phyloP scores from a whole-genome alignment of 176 grass and related monocot species.

The Urochloa ruziziensis region DNA sequence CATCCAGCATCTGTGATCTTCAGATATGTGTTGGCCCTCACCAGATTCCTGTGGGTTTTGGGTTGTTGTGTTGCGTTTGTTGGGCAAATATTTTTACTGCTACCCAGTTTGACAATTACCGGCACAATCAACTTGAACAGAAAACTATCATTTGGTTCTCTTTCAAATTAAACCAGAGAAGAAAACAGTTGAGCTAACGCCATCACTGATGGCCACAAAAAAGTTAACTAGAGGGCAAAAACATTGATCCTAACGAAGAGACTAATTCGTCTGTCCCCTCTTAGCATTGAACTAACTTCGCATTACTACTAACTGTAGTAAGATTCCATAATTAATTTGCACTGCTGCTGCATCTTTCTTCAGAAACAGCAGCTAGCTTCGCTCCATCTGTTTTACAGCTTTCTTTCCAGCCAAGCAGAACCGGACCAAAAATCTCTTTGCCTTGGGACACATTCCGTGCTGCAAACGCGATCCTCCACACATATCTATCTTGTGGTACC shows the following conservation, averaged over 20 bases:
- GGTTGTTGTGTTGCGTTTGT: background rate
- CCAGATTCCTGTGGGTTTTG: background rate
- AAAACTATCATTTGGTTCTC: background rate
- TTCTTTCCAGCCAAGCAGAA: conserved; percentile 20
- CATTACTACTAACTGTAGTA: background rate
- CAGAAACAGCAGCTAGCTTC: background rate
- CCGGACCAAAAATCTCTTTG: background rate
- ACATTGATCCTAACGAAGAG: conserved; percentile 35
- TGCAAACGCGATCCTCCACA: background rate
- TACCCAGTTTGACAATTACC: background rate
- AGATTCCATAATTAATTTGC: background rate
- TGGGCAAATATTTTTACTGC: background rate
- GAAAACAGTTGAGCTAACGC: background rate
- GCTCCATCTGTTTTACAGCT: conserved; percentile 16
- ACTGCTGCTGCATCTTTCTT: background rate
- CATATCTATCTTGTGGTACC: background rate
- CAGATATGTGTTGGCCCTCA: background rate
- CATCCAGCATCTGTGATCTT: background rate
- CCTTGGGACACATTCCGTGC: background rate
- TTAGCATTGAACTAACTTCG: background rate
- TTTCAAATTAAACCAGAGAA: background rate
- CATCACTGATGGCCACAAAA: background rate
- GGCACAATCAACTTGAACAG: background rate
- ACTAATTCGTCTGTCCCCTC: conserved; percentile 23
- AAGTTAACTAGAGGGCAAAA: background rate